Evolutionary conservation across 768 basidiomycete genomes (phyloP).

Genomic region (Hortiboletus flavorubellus): DNA sequence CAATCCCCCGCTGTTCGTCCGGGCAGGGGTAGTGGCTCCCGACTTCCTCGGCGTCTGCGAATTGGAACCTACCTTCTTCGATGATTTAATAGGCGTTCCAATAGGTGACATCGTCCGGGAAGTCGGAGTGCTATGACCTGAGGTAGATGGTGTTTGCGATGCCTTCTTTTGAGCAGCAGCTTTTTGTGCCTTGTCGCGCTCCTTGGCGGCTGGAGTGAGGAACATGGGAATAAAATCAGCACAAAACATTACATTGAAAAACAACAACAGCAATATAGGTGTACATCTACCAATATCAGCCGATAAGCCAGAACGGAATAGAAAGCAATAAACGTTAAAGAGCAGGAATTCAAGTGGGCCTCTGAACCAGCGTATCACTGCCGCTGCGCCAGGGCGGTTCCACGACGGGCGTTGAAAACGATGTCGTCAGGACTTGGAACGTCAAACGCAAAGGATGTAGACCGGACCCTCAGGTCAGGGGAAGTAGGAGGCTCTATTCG

Average conservation of each 20-base stretch:
- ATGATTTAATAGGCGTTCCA: conserved; percentile 39
- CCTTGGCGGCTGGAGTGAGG: conserved; percentile 61
- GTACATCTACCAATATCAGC: conserved; percentile 29
- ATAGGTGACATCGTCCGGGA: conserved; percentile 44
- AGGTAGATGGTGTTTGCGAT: conserved; percentile 32
- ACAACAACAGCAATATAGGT: conserved; percentile 26
- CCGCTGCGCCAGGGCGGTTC: conserved; percentile 56
- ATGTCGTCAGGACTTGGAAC: conserved; percentile 91
- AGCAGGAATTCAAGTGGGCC: conserved; percentile 1
- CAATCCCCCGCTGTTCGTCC: conserved; percentile 28
- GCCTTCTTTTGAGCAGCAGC: conserved; percentile 43
- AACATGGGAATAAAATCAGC: conserved; percentile 34
- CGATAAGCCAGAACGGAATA: conserved; percentile 15
- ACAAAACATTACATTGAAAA: conserved; percentile 36
- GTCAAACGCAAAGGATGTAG: conserved; percentile 62
- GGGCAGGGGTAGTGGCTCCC: conserved; percentile 42
- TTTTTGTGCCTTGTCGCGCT: conserved; percentile 74
- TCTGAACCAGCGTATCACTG: conserved; percentile 16
- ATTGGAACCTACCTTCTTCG: conserved; percentile 38
- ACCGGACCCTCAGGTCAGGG: conserved; percentile 35
- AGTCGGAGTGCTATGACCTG: conserved; percentile 37
- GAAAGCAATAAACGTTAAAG: conserved; percentile 10
- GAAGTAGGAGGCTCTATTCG: conserved; percentile 19
- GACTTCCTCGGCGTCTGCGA: conserved; percentile 34
- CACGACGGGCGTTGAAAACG: conserved; percentile 75